Evolutionary conservation across 768 basidiomycete species (phyloP).

Genomic region (Mrakia frigida): DNA sequence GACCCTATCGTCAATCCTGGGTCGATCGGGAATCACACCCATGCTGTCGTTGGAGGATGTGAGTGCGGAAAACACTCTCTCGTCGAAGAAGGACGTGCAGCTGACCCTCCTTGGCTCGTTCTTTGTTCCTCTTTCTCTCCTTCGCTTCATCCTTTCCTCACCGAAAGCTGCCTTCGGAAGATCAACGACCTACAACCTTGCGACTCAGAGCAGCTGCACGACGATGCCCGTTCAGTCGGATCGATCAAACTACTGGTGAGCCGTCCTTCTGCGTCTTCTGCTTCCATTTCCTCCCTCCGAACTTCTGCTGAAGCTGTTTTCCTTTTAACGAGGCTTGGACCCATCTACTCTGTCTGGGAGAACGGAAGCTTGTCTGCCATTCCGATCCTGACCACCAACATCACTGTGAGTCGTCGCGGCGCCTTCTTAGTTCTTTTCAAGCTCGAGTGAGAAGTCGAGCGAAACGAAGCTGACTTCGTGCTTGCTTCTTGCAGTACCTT

Average conservation of each 20-base stretch:
- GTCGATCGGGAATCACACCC: neutral
- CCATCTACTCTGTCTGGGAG: neutral
- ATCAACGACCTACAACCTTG: neutral
- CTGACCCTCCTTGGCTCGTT: too few relatives aligned
- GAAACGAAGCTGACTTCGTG: too few relatives aligned
- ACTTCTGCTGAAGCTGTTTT: too few relatives aligned
- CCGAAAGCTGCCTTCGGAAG: neutral
- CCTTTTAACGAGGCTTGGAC: neutral
- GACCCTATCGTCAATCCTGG: neutral
- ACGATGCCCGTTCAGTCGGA: slow-evolving; percentile 6
- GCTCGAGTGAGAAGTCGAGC: too few relatives aligned
- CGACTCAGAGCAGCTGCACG: neutral
- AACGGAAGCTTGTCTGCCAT: neutral
- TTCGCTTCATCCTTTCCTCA: neutral
- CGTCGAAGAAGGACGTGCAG: neutral
- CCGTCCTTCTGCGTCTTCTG: too few relatives aligned
- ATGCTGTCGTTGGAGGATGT: neutral
- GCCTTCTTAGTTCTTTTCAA: too few relatives aligned
- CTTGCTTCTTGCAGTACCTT: neutral
- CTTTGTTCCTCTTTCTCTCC: neutral
- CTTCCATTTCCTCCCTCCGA: too few relatives aligned
- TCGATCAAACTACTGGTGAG: neutral
- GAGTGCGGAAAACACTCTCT: neutral
- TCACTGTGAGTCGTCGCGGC: too few relatives aligned
- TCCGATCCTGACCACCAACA: neutral